These are phyloP conservation scores for Fagopyrum homotropicum DNA, from an alignment of 148 eudicot genomes.

Conservation along the genomic window DNA sequence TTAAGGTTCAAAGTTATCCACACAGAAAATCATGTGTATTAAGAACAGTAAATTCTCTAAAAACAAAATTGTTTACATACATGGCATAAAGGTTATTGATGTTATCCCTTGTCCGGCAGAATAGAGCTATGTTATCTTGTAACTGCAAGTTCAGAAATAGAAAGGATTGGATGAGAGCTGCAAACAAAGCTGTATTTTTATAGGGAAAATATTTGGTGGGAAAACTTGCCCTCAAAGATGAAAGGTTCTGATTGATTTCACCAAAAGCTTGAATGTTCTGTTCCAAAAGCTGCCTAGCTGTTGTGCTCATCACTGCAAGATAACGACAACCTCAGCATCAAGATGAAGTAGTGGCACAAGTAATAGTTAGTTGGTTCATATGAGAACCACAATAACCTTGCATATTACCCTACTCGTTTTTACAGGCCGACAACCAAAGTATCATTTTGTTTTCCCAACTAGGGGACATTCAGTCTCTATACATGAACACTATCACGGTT, in stretches of 20 bases:
- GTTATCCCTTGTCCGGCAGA: constrained; percentile 55
- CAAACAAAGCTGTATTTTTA: background rate
- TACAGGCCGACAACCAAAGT: background rate
- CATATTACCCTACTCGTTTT: background rate
- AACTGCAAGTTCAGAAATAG: constrained; percentile 29
- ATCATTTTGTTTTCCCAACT: background rate
- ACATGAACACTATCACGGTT: too few relatives aligned
- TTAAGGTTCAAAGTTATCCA: background rate
- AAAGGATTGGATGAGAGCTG: background rate
- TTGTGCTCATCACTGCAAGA: constrained; percentile 11
- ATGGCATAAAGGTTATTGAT: constrained; percentile 44
- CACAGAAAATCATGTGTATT: background rate
- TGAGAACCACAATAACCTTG: background rate
- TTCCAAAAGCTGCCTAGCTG: constrained; percentile 52
- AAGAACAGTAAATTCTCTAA: background rate
- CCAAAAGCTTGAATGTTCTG: constrained; percentile 46
- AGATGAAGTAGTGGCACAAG: constrained; percentile 4
- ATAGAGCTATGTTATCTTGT: constrained; percentile 61
- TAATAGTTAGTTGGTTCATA: background rate
- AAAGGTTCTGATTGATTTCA: constrained; percentile 51
- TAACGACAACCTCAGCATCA: background rate
- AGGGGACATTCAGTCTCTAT: background rate
- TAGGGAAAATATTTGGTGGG: background rate
- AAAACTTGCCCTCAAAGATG: constrained; percentile 42
- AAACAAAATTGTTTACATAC: constrained; percentile 29